Conservation (phyloP, 1,284 basidiomycete species). For the Marasmius tenuissimus region DNA sequence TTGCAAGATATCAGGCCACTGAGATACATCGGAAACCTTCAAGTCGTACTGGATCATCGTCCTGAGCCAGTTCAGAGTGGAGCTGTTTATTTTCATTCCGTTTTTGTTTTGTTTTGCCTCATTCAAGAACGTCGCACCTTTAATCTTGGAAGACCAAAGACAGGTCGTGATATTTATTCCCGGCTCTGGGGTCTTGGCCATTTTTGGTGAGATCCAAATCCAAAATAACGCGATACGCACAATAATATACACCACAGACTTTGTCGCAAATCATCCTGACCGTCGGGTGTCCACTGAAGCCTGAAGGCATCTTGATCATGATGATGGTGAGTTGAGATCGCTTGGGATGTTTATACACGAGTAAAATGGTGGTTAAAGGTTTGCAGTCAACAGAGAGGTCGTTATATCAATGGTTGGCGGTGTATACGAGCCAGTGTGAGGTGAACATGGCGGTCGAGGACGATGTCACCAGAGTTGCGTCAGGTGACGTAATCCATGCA, state of each 20-base stretch:
- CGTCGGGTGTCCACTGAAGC: constrained; percentile 77
- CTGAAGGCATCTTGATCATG: constrained; percentile 61
- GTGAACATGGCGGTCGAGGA: too few relatives aligned
- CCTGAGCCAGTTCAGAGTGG: constrained; percentile 59
- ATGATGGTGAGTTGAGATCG: constrained; percentile 50
- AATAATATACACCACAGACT: constrained; percentile 61
- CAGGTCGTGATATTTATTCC: constrained; percentile 48
- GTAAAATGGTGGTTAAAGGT: constrained; percentile 18
- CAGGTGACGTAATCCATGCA: too few relatives aligned
- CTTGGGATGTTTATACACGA: constrained; percentile 56
- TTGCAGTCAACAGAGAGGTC: too few relatives aligned
- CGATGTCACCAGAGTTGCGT: too few relatives aligned
- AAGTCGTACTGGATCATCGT: constrained; percentile 61
- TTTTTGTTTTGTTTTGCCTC: background rate
- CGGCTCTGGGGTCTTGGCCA: constrained; percentile 66
- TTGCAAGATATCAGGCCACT: constrained; percentile 67
- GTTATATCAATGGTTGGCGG: too few relatives aligned
- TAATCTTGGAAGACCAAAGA: constrained; percentile 26
- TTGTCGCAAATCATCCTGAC: constrained; percentile 61
- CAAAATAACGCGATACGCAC: background rate
- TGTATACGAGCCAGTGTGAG: too few relatives aligned
- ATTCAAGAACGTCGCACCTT: background rate
- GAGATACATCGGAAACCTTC: constrained; percentile 31
- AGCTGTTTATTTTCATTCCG: constrained; percentile 29
- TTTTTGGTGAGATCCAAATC: constrained; percentile 6